Evolutionary conservation across 164 flowering plant species (phyloP), one percentile per base, ranked within the genome.

Genomic region (Sextonia rubra): DNA sequence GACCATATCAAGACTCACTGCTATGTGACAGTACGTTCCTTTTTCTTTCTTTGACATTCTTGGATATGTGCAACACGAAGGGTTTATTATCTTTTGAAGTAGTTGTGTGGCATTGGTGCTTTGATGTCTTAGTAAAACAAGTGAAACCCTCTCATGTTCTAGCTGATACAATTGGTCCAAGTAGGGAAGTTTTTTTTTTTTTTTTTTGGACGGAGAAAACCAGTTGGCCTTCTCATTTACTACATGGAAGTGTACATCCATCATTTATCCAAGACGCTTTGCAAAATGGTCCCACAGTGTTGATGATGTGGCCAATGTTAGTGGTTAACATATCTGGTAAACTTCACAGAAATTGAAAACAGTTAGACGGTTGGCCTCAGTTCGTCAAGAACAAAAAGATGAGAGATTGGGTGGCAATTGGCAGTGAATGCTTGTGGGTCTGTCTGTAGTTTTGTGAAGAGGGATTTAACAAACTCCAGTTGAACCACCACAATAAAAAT

Each of bases 1-100:
- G 99, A 95, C 77, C 93, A 89, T 48, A 95, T 95, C 75, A 95
- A 95, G 80, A 95, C 98, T n/a, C 99, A 95, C 76, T 95, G 99
- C 85, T 95, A 86, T 83, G 94, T 95, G 27, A 84, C 89, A 23
- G 99, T 95, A 84, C 55, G 32, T 12, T 60, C 7, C 32, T 20
- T 47, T 67, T 67, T 64, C 23, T 61, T 20, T 47, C 55, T 32
- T 66, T 29, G 20, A 4, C n/a, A 52, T 15, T 52, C 2, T 52
- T 52, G 58, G 58, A 52, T 52, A 3, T 52, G 58, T 52, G n/a
- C 20, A 5, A 14, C 58, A 52, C 58, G 12, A 52, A 14, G 58
- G 58, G 58, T 5, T 52, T 52, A 52, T 15, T 2, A 20, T 52
- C 2, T 52, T 52, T 52, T 52, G 58, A 20, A 52, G 17, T 4